Conservation (phyloP, 495 filamentous ascomycete genomes). For the Tuber brumale region DNA sequence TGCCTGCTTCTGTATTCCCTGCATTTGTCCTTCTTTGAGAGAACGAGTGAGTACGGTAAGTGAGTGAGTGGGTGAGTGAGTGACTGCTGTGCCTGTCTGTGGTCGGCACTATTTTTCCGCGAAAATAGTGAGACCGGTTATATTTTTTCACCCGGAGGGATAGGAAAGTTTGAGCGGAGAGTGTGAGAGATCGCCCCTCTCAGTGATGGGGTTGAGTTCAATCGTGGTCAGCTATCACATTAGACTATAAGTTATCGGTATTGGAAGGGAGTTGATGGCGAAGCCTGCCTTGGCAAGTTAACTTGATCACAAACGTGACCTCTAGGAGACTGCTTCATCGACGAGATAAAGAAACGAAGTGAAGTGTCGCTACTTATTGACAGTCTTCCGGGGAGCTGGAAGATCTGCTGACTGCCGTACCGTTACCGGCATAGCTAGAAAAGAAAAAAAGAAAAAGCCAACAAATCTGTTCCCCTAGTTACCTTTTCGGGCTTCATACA, state of each 20-base stretch:
- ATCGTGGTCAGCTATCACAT: slow-evolving; percentile 6
- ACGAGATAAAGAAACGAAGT: background rate
- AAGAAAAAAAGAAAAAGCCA: background rate
- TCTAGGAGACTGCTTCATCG: background rate
- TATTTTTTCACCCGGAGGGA: slow-evolving; percentile 24
- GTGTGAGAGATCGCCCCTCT: background rate
- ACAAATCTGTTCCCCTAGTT: background rate
- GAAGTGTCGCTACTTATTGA: background rate
- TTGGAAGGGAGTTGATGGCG: background rate
- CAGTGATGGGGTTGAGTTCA: slow-evolving; percentile 3
- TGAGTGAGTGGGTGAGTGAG: slow-evolving; percentile 12
- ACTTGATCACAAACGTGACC: background rate
- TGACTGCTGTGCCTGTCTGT: slow-evolving; percentile 21
- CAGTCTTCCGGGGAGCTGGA: background rate
- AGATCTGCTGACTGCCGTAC: background rate
- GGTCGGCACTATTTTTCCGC: slow-evolving; percentile 23
- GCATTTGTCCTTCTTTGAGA: slow-evolving; percentile 12
- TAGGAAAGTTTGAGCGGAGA: background rate
- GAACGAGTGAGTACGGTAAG: slow-evolving; percentile 11
- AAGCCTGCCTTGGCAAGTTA: background rate
- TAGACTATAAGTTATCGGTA: background rate
- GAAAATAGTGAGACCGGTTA: slow-evolving; percentile 12
- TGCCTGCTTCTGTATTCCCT: slow-evolving; percentile 31
- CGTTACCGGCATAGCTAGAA: background rate
- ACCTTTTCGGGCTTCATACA: background rate